Evolutionary conservation across 768 basidiomycete genomes (phyloP).

Genomic region (Imleria badia): DNA sequence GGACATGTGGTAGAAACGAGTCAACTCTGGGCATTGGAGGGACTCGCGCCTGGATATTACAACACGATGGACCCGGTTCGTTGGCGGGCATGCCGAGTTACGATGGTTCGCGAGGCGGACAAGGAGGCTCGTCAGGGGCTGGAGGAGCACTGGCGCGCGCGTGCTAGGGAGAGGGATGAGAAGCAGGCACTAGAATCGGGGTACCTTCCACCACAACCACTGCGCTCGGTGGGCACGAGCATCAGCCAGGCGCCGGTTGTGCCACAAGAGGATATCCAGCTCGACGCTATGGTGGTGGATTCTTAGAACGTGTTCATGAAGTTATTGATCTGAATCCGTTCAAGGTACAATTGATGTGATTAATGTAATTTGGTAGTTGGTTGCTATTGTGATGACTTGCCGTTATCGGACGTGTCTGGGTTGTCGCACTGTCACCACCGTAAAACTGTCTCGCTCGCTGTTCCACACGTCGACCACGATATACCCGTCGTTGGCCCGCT

Average conservation of each 20-base stretch:
- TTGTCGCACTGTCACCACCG: conserved; percentile 9
- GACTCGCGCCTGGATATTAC: conserved; percentile 61
- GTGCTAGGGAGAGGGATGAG: conserved; percentile 30
- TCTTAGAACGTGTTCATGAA: not conserved
- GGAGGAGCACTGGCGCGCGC: conserved; percentile 38
- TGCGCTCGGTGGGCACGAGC: not conserved
- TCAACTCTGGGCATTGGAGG: conserved; percentile 72
- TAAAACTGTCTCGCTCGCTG: conserved; percentile 9
- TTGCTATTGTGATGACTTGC: conserved; percentile 25
- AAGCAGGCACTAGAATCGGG: conserved; percentile 15
- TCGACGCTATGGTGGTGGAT: conserved; percentile 22
- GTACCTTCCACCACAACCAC: conserved; percentile 13
- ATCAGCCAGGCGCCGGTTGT: not conserved
- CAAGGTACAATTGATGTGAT: not conserved
- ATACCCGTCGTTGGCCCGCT: not conserved
- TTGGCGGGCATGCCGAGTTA: conserved; percentile 50
- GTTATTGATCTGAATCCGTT: not conserved
- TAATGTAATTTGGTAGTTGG: conserved; percentile 1
- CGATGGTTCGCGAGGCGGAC: conserved; percentile 67
- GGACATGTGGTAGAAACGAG: conserved; percentile 42
- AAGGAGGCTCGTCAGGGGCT: conserved; percentile 44
- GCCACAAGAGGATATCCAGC: conserved; percentile 1
- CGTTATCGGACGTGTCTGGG: conserved; percentile 16
- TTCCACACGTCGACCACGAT: conserved; percentile 15
- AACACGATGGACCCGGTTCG: conserved; percentile 69